Conservation (phyloP, 148 eudicot genomes). For the Tetragonia tetragonoides region DNA sequence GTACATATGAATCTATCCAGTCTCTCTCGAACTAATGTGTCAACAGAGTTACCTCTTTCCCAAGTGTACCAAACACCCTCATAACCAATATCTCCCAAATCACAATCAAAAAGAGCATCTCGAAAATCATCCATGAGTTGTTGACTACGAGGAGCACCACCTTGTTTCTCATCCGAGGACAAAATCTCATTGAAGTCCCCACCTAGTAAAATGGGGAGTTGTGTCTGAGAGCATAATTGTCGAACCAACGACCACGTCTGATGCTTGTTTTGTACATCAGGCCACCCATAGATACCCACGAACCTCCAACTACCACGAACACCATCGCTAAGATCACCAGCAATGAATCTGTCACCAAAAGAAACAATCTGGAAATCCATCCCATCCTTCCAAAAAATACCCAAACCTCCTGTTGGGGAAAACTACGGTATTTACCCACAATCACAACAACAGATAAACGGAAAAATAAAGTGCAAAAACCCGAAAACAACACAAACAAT, state of each 20-base stretch:
- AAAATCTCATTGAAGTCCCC: slow-evolving; percentile 10
- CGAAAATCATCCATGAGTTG: neutral
- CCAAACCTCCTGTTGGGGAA: too few relatives aligned
- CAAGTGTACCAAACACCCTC: neutral
- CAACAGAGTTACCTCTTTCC: neutral
- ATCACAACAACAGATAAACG: too few relatives aligned
- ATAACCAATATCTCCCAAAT: neutral
- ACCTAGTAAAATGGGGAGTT: neutral
- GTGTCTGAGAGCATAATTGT: neutral
- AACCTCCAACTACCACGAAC: neutral
- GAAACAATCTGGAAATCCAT: neutral
- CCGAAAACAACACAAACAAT: too few relatives aligned
- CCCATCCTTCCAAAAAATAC: neutral
- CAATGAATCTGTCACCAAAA: neutral
- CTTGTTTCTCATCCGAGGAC: neutral
- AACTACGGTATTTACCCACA: too few relatives aligned
- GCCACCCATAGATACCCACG: slow-evolving; percentile 3
- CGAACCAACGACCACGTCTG: neutral
- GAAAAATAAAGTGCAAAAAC: too few relatives aligned
- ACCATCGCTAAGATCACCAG: neutral
- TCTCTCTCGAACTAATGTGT: neutral
- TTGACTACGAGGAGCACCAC: neutral
- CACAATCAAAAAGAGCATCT: neutral
- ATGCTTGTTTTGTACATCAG: neutral
- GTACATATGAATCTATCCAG: neutral